Conservation (phyloP, 2,329 filamentous ascomycete species). For the Coniella vitis region DNA sequence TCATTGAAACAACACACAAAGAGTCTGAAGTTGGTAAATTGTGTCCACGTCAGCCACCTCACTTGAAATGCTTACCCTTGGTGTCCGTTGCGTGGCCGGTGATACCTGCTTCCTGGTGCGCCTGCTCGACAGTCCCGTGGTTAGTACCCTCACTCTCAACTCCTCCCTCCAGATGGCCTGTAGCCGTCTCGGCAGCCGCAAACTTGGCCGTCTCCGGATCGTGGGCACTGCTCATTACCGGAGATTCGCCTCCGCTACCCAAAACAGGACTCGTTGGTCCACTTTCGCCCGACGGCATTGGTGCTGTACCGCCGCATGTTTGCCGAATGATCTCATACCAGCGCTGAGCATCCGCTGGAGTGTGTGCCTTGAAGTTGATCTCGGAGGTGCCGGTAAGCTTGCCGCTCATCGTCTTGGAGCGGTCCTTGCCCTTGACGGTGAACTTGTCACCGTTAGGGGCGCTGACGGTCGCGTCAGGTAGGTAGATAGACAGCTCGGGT, state of each 20-base stretch:
- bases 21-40: too few relatives aligned
- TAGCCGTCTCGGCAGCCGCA: background rate
- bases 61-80: slow-evolving; percentile 10
- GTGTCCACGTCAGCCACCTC: background rate
- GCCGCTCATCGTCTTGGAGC: slow-evolving; percentile 70
- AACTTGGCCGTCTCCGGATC: slow-evolving; percentile 21
- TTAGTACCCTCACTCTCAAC: slow-evolving; percentile 18
- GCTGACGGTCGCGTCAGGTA: slow-evolving; percentile 82
- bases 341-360: slow-evolving; percentile 68
- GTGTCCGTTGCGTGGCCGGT: slow-evolving; percentile 25
- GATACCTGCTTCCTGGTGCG: slow-evolving; percentile 32
- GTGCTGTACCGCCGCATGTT: slow-evolving; percentile 44
- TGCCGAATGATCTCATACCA: slow-evolving; percentile 72
- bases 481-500: slow-evolving; percentile 83
- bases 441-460: slow-evolving; percentile 72
- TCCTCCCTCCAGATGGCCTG: slow-evolving; percentile 4
- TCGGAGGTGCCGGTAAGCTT: slow-evolving; percentile 77
- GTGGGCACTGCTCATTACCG: slow-evolving; percentile 23
- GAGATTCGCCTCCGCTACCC: slow-evolving; percentile 24
- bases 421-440: slow-evolving; percentile 91
- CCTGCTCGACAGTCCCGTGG: slow-evolving; percentile 6
- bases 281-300: slow-evolving; percentile 2
- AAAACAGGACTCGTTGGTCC: slow-evolving; percentile 28
- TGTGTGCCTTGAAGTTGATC: slow-evolving; percentile 81
- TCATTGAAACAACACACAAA: too few relatives aligned